A percentile compares a stretch with the other conserved stretches of the same genome.
Conservation (phyloP, 306 rosid species). For the peach (Prunus persica) region Prunus_persica_NCBIv2 NC_034013.1:10057501-10058000, state of each 20-base stretch:
- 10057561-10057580: neutral
- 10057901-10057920: slow-evolving; percentile 68
- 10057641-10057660: slow-evolving; percentile 63
- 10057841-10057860: slow-evolving; percentile 93
- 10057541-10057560: neutral
- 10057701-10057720: slow-evolving; percentile 60
- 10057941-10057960: slow-evolving; percentile 48
- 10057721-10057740: slow-evolving; percentile 72
- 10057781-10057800: slow-evolving; percentile 79
- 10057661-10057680: slow-evolving; percentile 46
- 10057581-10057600: neutral
- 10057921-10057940: slow-evolving; percentile 74
- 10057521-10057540: neutral
- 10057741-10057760: slow-evolving; percentile 54
- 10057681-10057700: slow-evolving; percentile 39
- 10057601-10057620: slow-evolving; percentile 5
- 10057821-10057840: slow-evolving; percentile 50
- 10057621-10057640: slow-evolving; percentile 22
- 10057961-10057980: slow-evolving; percentile 44
- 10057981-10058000: no score
- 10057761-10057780: slow-evolving; percentile 87
- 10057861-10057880: slow-evolving; percentile 59
- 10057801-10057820: slow-evolving; percentile 84
- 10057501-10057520: slow-evolving; percentile 9
- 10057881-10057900: slow-evolving; percentile 79